Base-by-base conservation (phyloP, 345 rosid species). In the Clarkia xantiana region DNA sequence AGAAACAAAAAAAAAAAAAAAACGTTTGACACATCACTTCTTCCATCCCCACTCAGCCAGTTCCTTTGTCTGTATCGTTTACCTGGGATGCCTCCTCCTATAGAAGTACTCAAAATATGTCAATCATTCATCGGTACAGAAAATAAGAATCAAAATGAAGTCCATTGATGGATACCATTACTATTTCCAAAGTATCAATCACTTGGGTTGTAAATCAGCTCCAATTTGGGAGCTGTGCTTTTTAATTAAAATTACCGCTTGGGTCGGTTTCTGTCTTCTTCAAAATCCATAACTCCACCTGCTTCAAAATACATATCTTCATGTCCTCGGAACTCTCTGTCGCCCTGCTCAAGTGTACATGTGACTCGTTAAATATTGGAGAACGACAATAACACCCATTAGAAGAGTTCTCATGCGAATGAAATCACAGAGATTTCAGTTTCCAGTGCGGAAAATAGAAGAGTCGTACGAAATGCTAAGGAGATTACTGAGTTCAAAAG, bases 221-320 rank as follows among this genome's bases (percentile, higher is more conserved):
- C n/a, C n/a, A n/a, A n/a, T n/a, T n/a, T n/a, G n/a, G n/a, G n/a
- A n/a, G n/a, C n/a, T n/a, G n/a, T n/a, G n/a, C n/a, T n/a, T n/a
- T n/a, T n/a, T n/a, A n/a, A n/a, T n/a, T n/a, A n/a, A n/a, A 56
- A 51, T 16, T 76, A 91, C 99, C 96, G 87, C 81, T 93, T 93
- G 47, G 90, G 77, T 47, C 99, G 77, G 75, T 77, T 76, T 56
- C 90, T 78, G 63, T 84, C 99, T 82, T 87, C 96, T 65, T 82
- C 95, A 18, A 59, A 78, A 56, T 93, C 96, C 98, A 91, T 91
- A 76, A 91, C 87, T 84, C 98, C 96, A 69, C 94, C 79, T 75
- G 87, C 62, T 75, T 86, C 98, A 83, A 84, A 77, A 75, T 70
- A 87, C 72, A 74, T 72, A 65, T 84, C 96, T 76, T 91, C 94